A percentile compares a stretch with the other conserved stretches of the same genome.
Evolutionary conservation across 2,329 filamentous ascomycete species (phyloP).

Genomic region (Boeremia lycopersici): DNA sequence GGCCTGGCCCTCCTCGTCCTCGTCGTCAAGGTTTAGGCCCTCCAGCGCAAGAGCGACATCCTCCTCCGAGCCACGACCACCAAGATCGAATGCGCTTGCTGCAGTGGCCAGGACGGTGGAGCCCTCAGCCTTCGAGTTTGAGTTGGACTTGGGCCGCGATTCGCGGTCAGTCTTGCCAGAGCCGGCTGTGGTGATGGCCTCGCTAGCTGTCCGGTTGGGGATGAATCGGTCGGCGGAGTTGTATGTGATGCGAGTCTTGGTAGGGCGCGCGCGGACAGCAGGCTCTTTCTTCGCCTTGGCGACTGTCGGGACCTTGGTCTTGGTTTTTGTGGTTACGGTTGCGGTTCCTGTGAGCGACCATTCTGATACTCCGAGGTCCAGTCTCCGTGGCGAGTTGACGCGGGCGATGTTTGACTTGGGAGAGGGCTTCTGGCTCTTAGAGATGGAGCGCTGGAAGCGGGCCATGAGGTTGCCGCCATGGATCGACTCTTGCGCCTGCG

Average conservation of each 20-base stretch:
- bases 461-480: conserved; percentile 75
- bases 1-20: conserved; percentile 64
- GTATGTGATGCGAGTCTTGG: conserved; percentile 51
- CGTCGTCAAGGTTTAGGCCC: conserved; percentile 76
- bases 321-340: conserved; percentile 39
- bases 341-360: conserved; percentile 89
- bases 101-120: conserved; percentile 79
- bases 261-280: conserved; percentile 40
- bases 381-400: conserved; percentile 76
- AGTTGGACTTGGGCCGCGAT: conserved; percentile 74
- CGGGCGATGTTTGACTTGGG: conserved; percentile 96
- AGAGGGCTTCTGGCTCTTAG: conserved; percentile 76
- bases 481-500: conserved; percentile 69
- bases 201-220: conserved; percentile 88
- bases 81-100: conserved; percentile 69
- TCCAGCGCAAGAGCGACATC: conserved; percentile 79
- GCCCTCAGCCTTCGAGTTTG: conserved; percentile 69
- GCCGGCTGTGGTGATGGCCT: conserved; percentile 80
- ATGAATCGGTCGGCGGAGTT: conserved; percentile 93
- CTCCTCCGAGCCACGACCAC: conserved; percentile 67
- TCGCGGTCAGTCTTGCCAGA: conserved; percentile 77
- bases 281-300: conserved; percentile 48
- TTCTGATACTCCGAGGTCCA: conserved; percentile 91
- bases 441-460: conserved; percentile 73
- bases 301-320: conserved; percentile 58